Percentiles rank a stretch among this genome's conserved stretches.
These are phyloP conservation scores for Monosporascus sp. DNA, from an alignment of 2,329 filamentous ascomycete genomes.

Conservation along the genomic window DNA sequence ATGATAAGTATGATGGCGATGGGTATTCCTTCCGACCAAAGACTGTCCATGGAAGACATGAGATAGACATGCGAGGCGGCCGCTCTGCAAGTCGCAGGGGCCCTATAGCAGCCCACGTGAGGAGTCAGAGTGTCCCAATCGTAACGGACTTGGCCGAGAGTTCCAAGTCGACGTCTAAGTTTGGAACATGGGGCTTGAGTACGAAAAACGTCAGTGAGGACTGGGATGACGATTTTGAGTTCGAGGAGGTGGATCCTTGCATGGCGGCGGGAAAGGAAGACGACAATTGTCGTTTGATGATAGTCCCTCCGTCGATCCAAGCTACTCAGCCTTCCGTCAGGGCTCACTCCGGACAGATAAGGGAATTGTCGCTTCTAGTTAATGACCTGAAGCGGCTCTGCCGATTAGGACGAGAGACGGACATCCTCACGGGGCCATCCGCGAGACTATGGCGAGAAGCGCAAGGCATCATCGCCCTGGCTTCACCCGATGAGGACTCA, in stretches of 20 bases:
- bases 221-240: conserved; percentile 88
- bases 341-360: conserved; percentile 77
- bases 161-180: conserved; percentile 59
- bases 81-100: conserved; percentile 61
- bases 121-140: conserved; percentile 76
- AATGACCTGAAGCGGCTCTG: conserved; percentile 78
- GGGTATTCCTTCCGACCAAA: conserved; percentile 60
- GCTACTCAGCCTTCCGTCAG: conserved; percentile 78
- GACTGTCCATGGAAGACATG: conserved; percentile 73
- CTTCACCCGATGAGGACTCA: conserved; percentile 62
- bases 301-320: conserved; percentile 75
- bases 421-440: conserved; percentile 56
- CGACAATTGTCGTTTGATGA: conserved; percentile 45
- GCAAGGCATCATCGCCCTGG: conserved; percentile 82
- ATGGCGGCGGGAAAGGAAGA: conserved; percentile 32
- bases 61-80: conserved; percentile 65
- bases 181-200: conserved; percentile 77
- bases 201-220: conserved; percentile 77
- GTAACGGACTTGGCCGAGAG: conserved; percentile 57
- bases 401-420: conserved; percentile 62
- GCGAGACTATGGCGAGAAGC: conserved; percentile 70
- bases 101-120: conserved; percentile 64
- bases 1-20: conserved; percentile 56
- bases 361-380: conserved; percentile 74
- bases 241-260: conserved; percentile 41